Conservation (phyloP, 2,329 filamentous ascomycete species). For the Alternaria sp. region DNA sequence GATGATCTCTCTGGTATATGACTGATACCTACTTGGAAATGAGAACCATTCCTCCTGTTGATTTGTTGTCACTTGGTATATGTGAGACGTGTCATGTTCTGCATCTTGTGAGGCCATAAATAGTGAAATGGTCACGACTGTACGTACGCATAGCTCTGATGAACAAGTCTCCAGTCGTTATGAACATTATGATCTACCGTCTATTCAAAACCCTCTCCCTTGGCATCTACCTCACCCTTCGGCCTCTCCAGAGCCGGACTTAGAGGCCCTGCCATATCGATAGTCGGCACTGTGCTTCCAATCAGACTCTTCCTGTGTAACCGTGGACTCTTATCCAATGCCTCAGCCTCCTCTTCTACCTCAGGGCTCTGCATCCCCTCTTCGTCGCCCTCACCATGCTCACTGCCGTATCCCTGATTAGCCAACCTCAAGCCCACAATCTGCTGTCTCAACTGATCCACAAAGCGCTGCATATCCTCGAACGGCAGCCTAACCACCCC, state of each 20-base stretch:
- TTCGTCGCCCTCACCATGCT: constrained; percentile 27
- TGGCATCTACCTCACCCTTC: constrained; percentile 32
- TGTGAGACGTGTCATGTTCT: background rate
- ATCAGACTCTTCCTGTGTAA: constrained; percentile 56
- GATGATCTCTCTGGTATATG: constrained; percentile 2
- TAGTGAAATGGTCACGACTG: background rate
- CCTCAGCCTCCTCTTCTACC: constrained; percentile 50
- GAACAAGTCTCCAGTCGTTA: background rate
- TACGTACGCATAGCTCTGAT: background rate
- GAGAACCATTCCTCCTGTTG: constrained; percentile 4
- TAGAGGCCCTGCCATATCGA: constrained; percentile 38
- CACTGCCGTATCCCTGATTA: constrained; percentile 54
- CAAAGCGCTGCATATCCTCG: constrained; percentile 66
- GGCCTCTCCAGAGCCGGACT: constrained; percentile 41
- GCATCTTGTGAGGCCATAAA: background rate
- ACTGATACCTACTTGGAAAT: background rate
- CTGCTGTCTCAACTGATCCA: constrained; percentile 72
- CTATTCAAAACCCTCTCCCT: constrained; percentile 45
- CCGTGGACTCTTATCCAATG: constrained; percentile 45
- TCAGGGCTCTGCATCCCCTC: constrained; percentile 27
- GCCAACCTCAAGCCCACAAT: constrained; percentile 56
- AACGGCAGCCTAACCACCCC: constrained; percentile 52
- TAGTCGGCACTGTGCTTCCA: constrained; percentile 35
- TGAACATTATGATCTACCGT: constrained; percentile 10
- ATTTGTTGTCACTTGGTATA: background rate